phyloP scores from a whole-genome alignment of 169 alveolate species.

The Plasmodium yoelii region DNA sequence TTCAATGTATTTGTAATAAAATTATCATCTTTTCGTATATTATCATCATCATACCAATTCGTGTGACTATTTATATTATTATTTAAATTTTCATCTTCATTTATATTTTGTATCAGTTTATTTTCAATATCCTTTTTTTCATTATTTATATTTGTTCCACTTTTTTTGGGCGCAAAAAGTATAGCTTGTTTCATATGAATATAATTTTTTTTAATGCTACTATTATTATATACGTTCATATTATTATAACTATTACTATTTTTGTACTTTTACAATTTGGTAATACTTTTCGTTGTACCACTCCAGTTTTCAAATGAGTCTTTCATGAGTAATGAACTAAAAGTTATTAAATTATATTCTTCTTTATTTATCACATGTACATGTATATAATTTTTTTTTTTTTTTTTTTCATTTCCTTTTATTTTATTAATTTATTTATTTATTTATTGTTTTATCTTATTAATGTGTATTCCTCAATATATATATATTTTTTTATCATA shows the following conservation, averaged over 20 bases:
- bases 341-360: too few species aligned
- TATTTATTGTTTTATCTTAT: too few species aligned
- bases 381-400: too few species aligned
- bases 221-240: constrained; percentile 29
- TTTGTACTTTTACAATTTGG: too few species aligned
- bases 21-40: constrained; percentile 7
- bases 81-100: constrained; percentile 6
- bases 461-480: too few species aligned
- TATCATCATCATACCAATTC: neutral
- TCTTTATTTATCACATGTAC: too few species aligned
- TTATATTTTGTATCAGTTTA: constrained; percentile 22
- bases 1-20: constrained; percentile 1
- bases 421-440: too few species aligned
- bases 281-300: too few species aligned
- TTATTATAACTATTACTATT: neutral
- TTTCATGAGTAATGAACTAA: too few species aligned
- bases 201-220: constrained; percentile 8
- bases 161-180: constrained; percentile 59
- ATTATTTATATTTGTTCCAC: constrained; percentile 27
- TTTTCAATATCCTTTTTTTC: constrained; percentile 62
- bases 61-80: constrained; percentile 4
- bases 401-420: too few species aligned
- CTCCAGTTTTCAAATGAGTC: too few species aligned
- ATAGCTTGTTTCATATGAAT: constrained; percentile 40
- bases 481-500: too few species aligned